Conservation (phyloP, 2,329 filamentous ascomycete genomes). For the Penicillium sp. region DNA sequence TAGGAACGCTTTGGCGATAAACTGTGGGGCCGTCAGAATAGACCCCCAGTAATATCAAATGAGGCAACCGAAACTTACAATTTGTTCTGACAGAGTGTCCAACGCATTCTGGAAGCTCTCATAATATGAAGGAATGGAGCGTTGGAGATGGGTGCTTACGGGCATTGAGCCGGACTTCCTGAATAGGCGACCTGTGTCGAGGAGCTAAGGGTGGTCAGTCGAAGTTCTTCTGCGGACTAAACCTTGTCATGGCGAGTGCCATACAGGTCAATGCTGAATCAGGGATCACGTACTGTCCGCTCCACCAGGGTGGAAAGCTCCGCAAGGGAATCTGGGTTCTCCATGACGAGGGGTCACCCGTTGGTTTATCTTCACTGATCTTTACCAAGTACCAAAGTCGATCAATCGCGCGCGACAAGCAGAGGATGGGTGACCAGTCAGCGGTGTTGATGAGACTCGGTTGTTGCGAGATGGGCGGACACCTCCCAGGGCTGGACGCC, state of each 20-base stretch:
- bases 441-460: too few relatives aligned
- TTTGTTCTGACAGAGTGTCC: conserved; percentile 43
- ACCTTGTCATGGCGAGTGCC: too few relatives aligned
- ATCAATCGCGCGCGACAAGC: too few relatives aligned
- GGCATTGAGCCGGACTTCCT: conserved; percentile 30
- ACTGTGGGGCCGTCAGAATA: conserved; percentile 29
- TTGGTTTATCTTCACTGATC: too few relatives aligned
- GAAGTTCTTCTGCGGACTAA: conserved; percentile 9
- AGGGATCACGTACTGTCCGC: background rate
- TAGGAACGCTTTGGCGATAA: conserved; percentile 44
- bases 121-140: conserved; percentile 37
- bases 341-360: too few relatives aligned
- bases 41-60: background rate
- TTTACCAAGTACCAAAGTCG: too few relatives aligned
- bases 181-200: conserved; percentile 44
- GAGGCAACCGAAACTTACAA: conserved; percentile 29
- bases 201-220: conserved; percentile 28
- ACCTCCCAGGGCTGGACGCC: too few relatives aligned
- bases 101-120: conserved; percentile 42
- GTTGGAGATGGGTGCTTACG: conserved; percentile 36
- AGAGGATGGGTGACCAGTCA: too few relatives aligned
- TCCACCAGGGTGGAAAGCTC: conserved; percentile 12
- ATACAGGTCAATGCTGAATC: too few relatives aligned
- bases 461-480: too few relatives aligned
- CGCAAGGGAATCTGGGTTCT: conserved; percentile 9